These are phyloP conservation scores for Canna indica DNA, from an alignment of 176 grass and related monocot genomes.

Conservation along the genomic window DNA sequence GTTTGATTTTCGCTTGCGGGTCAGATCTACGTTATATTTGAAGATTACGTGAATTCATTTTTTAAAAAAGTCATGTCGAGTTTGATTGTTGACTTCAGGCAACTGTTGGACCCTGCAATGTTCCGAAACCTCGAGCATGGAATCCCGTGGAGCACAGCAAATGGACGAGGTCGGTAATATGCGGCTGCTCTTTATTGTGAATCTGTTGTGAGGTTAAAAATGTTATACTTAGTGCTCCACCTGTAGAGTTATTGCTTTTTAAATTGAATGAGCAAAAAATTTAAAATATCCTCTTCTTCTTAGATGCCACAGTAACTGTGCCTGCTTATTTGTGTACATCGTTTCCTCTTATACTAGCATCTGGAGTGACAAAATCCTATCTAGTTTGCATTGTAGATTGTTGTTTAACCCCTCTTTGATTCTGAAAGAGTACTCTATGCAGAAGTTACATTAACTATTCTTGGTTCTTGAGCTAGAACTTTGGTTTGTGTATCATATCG, in stretches of 20 bases:
- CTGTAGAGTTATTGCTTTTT: not conserved
- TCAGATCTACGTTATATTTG: not conserved
- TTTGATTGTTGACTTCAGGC: constrained; percentile 5
- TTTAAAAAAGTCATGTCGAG: not conserved
- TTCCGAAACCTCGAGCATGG: constrained; percentile 10
- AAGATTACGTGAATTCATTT: not conserved
- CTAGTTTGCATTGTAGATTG: too few relatives aligned
- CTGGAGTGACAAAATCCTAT: too few relatives aligned
- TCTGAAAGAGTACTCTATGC: too few relatives aligned
- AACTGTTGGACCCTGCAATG: constrained; percentile 10
- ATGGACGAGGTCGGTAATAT: constrained; percentile 17
- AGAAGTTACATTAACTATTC: too few relatives aligned
- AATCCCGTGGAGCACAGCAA: constrained; percentile 11
- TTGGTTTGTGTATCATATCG: too few relatives aligned
- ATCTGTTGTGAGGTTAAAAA: not conserved
- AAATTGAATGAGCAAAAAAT: not conserved
- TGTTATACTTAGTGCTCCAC: not conserved
- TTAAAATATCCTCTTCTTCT: not conserved
- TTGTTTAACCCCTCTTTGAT: too few relatives aligned
- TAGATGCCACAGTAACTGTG: not conserved
- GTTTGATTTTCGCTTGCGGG: not conserved
- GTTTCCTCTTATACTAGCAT: too few relatives aligned
- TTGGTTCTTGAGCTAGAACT: too few relatives aligned
- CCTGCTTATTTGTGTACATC: not conserved
- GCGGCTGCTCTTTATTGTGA: not conserved